Evolutionary conservation across 2,329 filamentous ascomycete genomes (phyloP), one percentile per base, ranked within the genome.

Genomic region (Trichoderma arundinaceum): DNA sequence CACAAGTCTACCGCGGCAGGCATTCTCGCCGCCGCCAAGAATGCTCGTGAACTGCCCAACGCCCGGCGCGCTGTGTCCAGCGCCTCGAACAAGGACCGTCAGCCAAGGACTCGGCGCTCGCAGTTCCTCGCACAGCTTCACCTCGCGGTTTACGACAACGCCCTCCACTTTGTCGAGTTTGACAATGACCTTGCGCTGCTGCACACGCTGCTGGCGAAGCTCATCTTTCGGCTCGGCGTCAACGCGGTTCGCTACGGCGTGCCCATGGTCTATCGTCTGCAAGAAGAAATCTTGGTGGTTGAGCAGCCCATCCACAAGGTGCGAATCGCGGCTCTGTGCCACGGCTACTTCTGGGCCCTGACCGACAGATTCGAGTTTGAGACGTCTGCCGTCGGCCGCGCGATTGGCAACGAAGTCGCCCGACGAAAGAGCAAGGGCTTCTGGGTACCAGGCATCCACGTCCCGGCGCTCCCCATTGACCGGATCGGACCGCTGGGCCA

Each of bases 81-180:
- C 70, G 85, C 89, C 7, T 90, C 89, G 13, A 64, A 3, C 56
- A 80, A 86, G 64, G 89, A 92, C 46, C 87, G 84, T 68, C 80
- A 81, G 15, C 74, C 79, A 19, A 73, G 73, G 67, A 78, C 79
- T 8, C 80, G 82, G 3, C 85, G 85, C 48, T 88, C 87, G n/a
- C 89, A 87, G 46, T 97, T 96, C 74, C 78, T 97, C 56, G 87
- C 92, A 62, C 82, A 96, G 3, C 81, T 98, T 3, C 94, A 97
- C 77, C 83, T 97, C 51, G 89, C 91, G 57, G 85, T 95, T n/a
- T 97, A 96, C 76, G 94, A 98, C 75, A 92, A 91, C 70, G 91
- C 92, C 7, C 79, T 94, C 22, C 90, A 95, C 71, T 88, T 83
- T 69, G 83, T 91, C 22, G 85, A 89, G 32, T 89, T 85, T 51